phyloP scores from a whole-genome alignment of 805 yeast genomes.

The Ogataea zsoltii region DNA sequence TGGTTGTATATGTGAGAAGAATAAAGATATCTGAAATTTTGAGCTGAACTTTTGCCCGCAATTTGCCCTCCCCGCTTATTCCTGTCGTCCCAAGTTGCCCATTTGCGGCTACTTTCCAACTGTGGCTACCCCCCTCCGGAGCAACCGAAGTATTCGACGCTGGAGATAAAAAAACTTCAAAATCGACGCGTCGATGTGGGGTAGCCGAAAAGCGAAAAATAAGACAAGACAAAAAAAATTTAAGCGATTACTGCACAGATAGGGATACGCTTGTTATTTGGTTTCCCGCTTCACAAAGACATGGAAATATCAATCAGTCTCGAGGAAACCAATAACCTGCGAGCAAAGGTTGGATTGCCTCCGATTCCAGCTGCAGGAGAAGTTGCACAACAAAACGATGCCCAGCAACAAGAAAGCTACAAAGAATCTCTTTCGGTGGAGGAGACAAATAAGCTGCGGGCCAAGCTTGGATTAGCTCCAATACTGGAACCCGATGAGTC shows the following conservation, averaged over 20 bases:
- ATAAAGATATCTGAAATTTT: not conserved
- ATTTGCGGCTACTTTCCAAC: conserved; percentile 4
- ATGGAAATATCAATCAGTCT: conserved; percentile 21
- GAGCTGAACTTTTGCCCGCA: not conserved
- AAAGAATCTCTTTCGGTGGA: conserved; percentile 36
- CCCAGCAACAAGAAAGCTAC: not conserved
- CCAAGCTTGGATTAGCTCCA: conserved; percentile 43
- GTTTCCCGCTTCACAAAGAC: no score
- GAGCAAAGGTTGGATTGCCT: conserved; percentile 22
- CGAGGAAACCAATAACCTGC: conserved; percentile 26
- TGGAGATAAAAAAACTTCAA: no score
- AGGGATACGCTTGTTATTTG: no score
- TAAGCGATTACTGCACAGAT: no score
- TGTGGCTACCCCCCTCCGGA: conserved; percentile 5
- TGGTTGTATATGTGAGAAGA: not conserved
- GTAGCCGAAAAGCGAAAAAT: not conserved
- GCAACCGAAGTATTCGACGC: not conserved
- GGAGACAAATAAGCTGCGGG: conserved; percentile 49
- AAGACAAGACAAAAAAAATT: not conserved
- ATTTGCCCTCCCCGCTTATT: not conserved
- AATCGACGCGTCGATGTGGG: conserved; percentile 6
- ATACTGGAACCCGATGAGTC: conserved; percentile 43
- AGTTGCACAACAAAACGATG: not conserved
- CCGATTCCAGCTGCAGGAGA: conserved; percentile 10
- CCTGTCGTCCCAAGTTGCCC: not conserved